Evolutionary conservation across 495 filamentous ascomycete genomes (phyloP).

Genomic region (Tuber borchii): DNA sequence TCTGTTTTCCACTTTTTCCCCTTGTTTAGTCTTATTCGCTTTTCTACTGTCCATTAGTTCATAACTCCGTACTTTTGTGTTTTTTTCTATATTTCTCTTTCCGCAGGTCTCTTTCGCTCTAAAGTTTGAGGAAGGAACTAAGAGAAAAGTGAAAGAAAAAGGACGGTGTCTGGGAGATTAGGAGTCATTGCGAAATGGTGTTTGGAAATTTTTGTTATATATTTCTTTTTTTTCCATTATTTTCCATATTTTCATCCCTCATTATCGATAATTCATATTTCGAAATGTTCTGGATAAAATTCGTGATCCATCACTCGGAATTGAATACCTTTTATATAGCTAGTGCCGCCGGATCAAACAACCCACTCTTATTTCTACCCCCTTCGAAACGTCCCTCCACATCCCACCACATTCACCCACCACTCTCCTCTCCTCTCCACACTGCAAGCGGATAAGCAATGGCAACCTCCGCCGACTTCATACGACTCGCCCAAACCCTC

Average conservation of each 20-base stretch:
- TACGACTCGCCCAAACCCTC: constrained; percentile 59
- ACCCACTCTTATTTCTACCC: background rate
- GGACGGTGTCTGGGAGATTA: background rate
- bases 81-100: background rate
- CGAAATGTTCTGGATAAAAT: background rate
- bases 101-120: background rate
- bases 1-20: background rate
- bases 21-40: background rate
- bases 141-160: background rate
- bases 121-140: background rate
- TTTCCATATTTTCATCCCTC: background rate
- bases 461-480: constrained; percentile 41
- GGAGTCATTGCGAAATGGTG: background rate
- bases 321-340: background rate
- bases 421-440: background rate
- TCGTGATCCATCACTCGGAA: background rate
- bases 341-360: background rate
- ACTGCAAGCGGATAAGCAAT: constrained; percentile 11
- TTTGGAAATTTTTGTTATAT: background rate
- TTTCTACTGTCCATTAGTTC: background rate
- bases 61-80: background rate
- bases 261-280: background rate
- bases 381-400: background rate
- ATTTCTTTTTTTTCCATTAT: background rate
- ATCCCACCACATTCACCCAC: background rate